A percentile compares a stretch with the other conserved stretches of the same genome.
phyloP scores from a whole-genome alignment of 2,329 filamentous ascomycete genomes.

The Teratosphaeria viscida region DNA sequence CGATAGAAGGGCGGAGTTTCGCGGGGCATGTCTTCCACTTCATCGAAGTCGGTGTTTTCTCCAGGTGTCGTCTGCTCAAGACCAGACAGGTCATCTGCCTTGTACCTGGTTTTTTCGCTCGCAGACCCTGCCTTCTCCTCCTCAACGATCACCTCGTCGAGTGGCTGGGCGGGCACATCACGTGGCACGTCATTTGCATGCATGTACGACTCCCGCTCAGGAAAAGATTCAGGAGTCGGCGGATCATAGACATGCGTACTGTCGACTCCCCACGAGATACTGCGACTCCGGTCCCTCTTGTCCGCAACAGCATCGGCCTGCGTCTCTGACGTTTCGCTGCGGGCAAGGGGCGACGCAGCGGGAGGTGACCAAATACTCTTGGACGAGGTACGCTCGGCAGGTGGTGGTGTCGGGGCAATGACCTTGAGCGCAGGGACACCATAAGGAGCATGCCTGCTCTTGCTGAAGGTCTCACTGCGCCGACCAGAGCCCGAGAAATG shows the following conservation, averaged over 20 bases:
- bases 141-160: constrained; percentile 32
- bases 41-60: background rate
- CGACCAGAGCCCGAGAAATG: constrained; percentile 6
- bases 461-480: constrained; percentile 1
- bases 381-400: constrained; percentile 26
- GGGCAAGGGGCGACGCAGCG: constrained; percentile 22
- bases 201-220: constrained; percentile 18
- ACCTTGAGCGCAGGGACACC: constrained; percentile 45
- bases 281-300: constrained; percentile 14
- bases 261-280: constrained; percentile 40
- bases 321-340: constrained; percentile 7
- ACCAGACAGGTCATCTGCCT: constrained; percentile 13
- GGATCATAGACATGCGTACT: constrained; percentile 38
- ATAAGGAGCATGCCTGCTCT: constrained; percentile 16
- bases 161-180: constrained; percentile 8
- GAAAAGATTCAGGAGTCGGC: constrained; percentile 33
- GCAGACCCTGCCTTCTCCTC: constrained; percentile 23
- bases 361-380: constrained; percentile 26
- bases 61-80: background rate
- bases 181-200: constrained; percentile 5
- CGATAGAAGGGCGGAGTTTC: constrained; percentile 14
- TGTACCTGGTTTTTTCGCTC: constrained; percentile 23
- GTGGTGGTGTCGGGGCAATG: constrained; percentile 48
- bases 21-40: constrained; percentile 7
- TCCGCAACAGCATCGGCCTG: constrained; percentile 3